Evolutionary conservation across 768 basidiomycete genomes (phyloP).

Genomic region (Termitomyces sp.): DNA sequence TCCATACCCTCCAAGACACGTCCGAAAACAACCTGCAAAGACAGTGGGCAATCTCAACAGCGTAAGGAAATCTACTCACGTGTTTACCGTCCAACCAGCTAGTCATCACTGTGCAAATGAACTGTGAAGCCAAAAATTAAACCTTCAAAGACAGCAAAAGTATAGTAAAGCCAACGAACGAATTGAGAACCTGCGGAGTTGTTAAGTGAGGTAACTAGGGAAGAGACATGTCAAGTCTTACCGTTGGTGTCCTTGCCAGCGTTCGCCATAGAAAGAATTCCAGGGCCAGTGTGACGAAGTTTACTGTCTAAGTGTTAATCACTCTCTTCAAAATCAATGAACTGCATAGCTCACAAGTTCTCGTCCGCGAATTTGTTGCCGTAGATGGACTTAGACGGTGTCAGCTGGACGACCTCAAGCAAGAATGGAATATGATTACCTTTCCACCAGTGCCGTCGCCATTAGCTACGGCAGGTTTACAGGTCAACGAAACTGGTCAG

Average conservation of each 20-base stretch:
- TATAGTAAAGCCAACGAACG: constrained; percentile 41
- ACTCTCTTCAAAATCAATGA: neutral
- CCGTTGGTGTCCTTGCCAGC: constrained; percentile 92
- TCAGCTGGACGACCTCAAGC: constrained; percentile 2
- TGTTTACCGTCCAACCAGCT: constrained; percentile 92
- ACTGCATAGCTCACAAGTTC: constrained; percentile 70
- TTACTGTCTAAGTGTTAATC: constrained; percentile 54
- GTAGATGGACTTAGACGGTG: constrained; percentile 74
- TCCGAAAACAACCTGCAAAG: constrained; percentile 83
- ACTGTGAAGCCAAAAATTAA: constrained; percentile 44
- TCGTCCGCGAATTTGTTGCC: constrained; percentile 91
- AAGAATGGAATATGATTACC: constrained; percentile 35
- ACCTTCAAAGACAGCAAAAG: neutral
- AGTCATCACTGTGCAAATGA: constrained; percentile 88
- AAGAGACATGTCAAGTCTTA: constrained; percentile 26
- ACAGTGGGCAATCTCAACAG: neutral
- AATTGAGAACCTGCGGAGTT: constrained; percentile 74
- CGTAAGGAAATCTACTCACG: constrained; percentile 38
- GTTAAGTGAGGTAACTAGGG: constrained; percentile 8
- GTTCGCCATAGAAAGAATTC: constrained; percentile 93
- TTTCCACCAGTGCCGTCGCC: constrained; percentile 93
- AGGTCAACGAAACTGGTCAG: constrained; percentile 12
- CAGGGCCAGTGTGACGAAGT: constrained; percentile 89
- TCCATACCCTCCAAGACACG: constrained; percentile 93
- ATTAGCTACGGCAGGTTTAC: constrained; percentile 45